Conservation (phyloP, 2,329 filamentous ascomycete species). For the Fusarium newnesense region DNA sequence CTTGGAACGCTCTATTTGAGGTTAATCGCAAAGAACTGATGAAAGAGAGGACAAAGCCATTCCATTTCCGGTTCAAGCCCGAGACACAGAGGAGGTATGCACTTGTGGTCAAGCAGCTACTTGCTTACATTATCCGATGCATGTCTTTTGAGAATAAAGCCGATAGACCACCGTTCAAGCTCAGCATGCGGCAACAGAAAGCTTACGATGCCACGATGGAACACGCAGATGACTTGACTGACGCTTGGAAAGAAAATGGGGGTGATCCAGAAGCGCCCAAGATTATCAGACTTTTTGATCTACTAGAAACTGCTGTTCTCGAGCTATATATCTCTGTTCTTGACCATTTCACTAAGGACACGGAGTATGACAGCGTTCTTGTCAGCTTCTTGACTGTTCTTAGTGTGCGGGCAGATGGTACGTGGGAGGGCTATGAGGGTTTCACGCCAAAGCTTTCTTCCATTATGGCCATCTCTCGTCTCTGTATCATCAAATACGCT, state of each 20-base stretch:
- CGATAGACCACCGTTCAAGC: neutral
- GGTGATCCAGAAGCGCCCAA: neutral
- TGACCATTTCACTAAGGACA: slow-evolving; percentile 7
- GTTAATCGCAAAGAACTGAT: no score
- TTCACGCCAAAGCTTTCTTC: no score
- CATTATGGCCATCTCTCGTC: no score
- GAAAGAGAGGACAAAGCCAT: neutral
- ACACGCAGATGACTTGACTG: neutral
- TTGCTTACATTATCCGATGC: neutral
- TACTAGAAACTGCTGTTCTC: neutral
- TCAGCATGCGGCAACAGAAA: neutral
- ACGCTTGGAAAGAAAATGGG: neutral
- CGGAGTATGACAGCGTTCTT: slow-evolving; percentile 1
- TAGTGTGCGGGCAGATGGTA: neutral
- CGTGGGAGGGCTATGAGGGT: neutral
- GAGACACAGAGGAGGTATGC: neutral
- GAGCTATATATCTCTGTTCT: slow-evolving; percentile 9
- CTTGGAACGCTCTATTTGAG: no score
- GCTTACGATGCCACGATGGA: neutral
- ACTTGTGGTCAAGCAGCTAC: neutral
- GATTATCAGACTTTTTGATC: neutral
- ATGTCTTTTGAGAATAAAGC: neutral
- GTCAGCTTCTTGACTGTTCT: slow-evolving; percentile 6
- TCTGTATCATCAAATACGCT: no score
- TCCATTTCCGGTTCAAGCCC: slow-evolving; percentile 1